Conservation (phyloP, 2,329 filamentous ascomycete genomes). For the Epichloe sylvatica region DNA sequence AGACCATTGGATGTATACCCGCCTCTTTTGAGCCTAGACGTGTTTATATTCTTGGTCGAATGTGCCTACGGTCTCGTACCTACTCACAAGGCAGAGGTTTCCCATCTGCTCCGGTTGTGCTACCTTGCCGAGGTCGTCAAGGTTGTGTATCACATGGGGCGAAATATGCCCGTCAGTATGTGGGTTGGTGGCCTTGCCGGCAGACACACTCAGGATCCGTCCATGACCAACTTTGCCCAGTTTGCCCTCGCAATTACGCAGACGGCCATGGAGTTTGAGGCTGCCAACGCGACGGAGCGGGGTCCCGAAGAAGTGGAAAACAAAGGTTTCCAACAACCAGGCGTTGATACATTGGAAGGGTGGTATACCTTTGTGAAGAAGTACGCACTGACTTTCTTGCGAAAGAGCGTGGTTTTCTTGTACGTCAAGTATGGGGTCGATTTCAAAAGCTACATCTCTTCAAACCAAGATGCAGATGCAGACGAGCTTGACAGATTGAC, state of each 20-base stretch:
- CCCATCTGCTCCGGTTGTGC: slow-evolving; percentile 70
- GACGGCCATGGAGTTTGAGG: slow-evolving; percentile 28
- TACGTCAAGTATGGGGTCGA: slow-evolving; percentile 82
- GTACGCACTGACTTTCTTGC: slow-evolving; percentile 80
- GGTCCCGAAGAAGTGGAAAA: slow-evolving; percentile 22
- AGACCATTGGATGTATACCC: slow-evolving; percentile 32
- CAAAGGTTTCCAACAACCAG: slow-evolving; percentile 40
- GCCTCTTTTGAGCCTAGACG: slow-evolving; percentile 53
- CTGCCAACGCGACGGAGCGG: slow-evolving; percentile 14
- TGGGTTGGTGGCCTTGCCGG: slow-evolving; percentile 35
- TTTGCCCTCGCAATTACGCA: slow-evolving; percentile 38
- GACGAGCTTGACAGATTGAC: slow-evolving; percentile 75
- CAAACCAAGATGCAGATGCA: slow-evolving; percentile 48
- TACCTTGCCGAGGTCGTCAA: slow-evolving; percentile 87
- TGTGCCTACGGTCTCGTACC: slow-evolving; percentile 57
- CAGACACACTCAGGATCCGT: slow-evolving; percentile 29
- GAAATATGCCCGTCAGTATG: slow-evolving; percentile 35
- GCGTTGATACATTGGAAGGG: slow-evolving; percentile 36
- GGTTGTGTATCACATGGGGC: slow-evolving; percentile 48
- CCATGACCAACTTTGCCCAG: slow-evolving; percentile 39
- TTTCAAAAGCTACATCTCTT: slow-evolving; percentile 56
- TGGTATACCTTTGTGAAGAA: slow-evolving; percentile 54
- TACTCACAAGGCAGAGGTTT: slow-evolving; percentile 56
- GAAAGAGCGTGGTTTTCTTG: slow-evolving; percentile 71
- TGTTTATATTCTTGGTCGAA: slow-evolving; percentile 71